Base-by-base conservation (phyloP, 1,284 basidiomycete genomes). In the Wolfiporia cocos region DNA sequence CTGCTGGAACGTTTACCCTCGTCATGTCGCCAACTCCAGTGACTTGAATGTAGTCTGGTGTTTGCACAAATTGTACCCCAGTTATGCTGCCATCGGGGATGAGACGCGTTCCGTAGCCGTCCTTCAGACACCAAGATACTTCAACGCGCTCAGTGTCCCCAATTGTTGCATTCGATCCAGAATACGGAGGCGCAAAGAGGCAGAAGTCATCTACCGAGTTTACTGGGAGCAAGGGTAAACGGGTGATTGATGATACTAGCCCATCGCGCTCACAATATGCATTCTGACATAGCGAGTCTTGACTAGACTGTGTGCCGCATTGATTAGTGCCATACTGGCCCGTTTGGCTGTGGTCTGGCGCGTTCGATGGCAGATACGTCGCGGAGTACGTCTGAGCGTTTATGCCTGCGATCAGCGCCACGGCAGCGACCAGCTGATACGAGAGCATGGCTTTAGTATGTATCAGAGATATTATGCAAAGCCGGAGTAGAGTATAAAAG, bases 31-130 rank as follows among this genome's bases (percentile, higher is more conserved):
- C 84, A 36, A 71, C 61, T 37, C 81, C 85, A 37, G 78, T 81
- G 42, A 86, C 64, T 57, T 86, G 82, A 19, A 86, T 69, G 55
- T 78, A 87, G 59, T 82, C 76, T 23, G 80, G 74, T 4, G 88
- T 77, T 57, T 76, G 68, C 45, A 79, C 66, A 49, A 79, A 81
- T 58, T 87, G 86, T n/a, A 80, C 87, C 41, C 80, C 78, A 15
- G 66, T 69, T 56, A 92, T 77, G 14, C 85, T 67, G 17, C 84
- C 87, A 44, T 80, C 71, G 17, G 88, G 89, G 50, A 92, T 88
- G 47, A 88, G 61, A 34, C 83, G 79, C 4, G 81, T 79, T 18
- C 83, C 84, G 43, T 76, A 76, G 28, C 76, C 76, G 46, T 66
- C 74, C 66, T 81, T 74, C 24, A 68, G 68, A 57, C 86, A 89